A percentile compares a stretch with the other conserved stretches of the same genome.
Evolutionary conservation across 345 rosid species (phyloP).

Genomic region (Hibiscus mutabilis): DNA sequence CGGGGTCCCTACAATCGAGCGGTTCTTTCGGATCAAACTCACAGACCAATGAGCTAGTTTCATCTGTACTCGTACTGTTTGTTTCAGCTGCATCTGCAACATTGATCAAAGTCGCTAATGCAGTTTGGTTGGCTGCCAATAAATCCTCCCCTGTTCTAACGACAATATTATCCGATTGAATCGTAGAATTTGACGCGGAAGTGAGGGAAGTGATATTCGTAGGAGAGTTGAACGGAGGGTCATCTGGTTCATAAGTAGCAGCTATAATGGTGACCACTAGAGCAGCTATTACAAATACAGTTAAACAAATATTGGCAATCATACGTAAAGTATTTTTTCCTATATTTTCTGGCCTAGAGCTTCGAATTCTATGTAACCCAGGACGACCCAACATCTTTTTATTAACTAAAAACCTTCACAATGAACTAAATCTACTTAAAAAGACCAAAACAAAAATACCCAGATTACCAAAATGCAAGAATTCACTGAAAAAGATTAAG

Average conservation of each 20-base stretch:
- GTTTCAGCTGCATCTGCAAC: slow-evolving; percentile 48
- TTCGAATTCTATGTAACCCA: slow-evolving; percentile 37
- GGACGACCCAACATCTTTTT: slow-evolving; percentile 56
- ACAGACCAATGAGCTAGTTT: slow-evolving; percentile 26
- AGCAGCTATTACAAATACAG: slow-evolving; percentile 71
- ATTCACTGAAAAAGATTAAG: neutral
- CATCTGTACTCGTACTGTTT: neutral
- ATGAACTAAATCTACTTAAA: slow-evolving; percentile 10
- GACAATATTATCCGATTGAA: slow-evolving; percentile 63
- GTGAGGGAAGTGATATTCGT: slow-evolving; percentile 77
- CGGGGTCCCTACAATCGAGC: slow-evolving; percentile 73
- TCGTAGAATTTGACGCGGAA: slow-evolving; percentile 69
- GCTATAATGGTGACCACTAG: slow-evolving; percentile 86
- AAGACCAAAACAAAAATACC: slow-evolving; percentile 8
- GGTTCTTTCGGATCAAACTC: slow-evolving; percentile 34
- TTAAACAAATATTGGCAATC: slow-evolving; percentile 81
- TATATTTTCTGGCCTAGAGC: slow-evolving; percentile 67
- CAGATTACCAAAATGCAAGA: slow-evolving; percentile 18
- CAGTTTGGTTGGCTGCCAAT: slow-evolving; percentile 66
- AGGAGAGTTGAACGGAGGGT: slow-evolving; percentile 81
- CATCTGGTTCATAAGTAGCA: slow-evolving; percentile 86
- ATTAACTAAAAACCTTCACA: slow-evolving; percentile 3
- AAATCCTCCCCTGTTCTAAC: slow-evolving; percentile 88
- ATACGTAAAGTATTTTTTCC: slow-evolving; percentile 75
- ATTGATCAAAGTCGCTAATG: slow-evolving; percentile 50